Evolutionary conservation across 345 rosid genomes (phyloP), one percentile per base, ranked within the genome.

Genomic region (Erysimum cheiranthoides): DNA sequence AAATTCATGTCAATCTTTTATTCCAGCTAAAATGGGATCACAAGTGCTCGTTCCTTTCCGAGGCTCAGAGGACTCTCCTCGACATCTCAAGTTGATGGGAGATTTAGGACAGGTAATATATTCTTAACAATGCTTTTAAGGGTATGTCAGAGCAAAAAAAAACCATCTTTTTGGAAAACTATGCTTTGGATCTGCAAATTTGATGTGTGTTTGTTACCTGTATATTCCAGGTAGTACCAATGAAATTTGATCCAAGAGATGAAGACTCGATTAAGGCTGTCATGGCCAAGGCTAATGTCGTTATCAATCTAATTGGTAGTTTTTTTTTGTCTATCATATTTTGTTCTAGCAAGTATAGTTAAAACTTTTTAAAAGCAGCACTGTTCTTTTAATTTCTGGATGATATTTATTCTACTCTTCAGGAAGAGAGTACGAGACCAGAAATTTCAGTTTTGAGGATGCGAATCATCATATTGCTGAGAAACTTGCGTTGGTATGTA

Each of bases 31-130:
- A 86, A 86, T 86, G 93, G 98, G 98, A 68, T 85, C 99, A 49
- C 99, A 96, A 79, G 98, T 93, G 36, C 84, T 96, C 34, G 98
- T 96, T 80, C 99, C 99, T 61, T 96, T 93, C 73, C 88, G 98
- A 49, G 97, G 97, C 66, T 91, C 92, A 39, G 99, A 96, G 88
- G 99, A 96, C 78, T 70, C 66, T 67, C 92, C 85, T 74, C 89
- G 97, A 53, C 98, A 96, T 82, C 97, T 96, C 74, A 96, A 96
- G 82, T 79, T 95, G 92, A 93, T 93, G 99, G 99, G 99, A 64
- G 99, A 96, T 83, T 84, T 96, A 82, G 99, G 98, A 66, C 98
- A 96, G 97, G 98, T 92, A 73, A 50, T 27, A 72, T 65, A 8
- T 43, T 58, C 3, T 58, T 71, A 42, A 9, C 8, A 35, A 18